Evolutionary conservation across 2,329 filamentous ascomycete species (phyloP).

Genomic region (Exophiala xenobiotica): DNA sequence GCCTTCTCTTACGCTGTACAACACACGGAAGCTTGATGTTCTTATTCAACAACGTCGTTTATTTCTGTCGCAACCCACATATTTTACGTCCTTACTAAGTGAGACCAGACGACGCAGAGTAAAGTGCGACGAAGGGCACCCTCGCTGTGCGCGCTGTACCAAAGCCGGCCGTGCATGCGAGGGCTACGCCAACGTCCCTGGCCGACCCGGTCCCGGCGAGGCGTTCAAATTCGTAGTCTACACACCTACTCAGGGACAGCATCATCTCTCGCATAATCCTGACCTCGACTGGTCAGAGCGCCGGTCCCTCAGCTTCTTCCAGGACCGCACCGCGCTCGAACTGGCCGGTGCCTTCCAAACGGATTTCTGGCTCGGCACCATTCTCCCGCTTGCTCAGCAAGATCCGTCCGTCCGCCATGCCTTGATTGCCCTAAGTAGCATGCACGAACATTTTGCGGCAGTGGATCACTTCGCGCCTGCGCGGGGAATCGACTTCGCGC

Average conservation of each 20-base stretch:
- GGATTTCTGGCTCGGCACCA: conserved; percentile 31
- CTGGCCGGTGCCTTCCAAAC: conserved; percentile 32
- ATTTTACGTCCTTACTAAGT: background rate
- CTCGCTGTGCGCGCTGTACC: conserved; percentile 31
- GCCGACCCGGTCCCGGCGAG: conserved; percentile 6
- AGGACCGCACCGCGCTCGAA: conserved; percentile 31
- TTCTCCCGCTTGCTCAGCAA: conserved; percentile 32
- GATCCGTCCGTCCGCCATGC: conserved; percentile 33
- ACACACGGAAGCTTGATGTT: background rate
- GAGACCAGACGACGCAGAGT: conserved; percentile 21
- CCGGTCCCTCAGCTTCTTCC: conserved; percentile 34
- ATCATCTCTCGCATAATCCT: conserved; percentile 5
- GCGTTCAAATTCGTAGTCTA: conserved; percentile 22
- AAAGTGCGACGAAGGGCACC: conserved; percentile 35
- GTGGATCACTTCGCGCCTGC: conserved; percentile 16
- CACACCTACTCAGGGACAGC: conserved; percentile 5
- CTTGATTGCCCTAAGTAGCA: conserved; percentile 33
- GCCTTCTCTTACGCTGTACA: background rate
- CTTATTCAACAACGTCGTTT: background rate
- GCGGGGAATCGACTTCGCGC: conserved; percentile 35
- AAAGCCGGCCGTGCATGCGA: conserved; percentile 34
- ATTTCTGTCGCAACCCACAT: background rate
- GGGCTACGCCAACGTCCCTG: conserved; percentile 27
- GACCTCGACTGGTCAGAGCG: conserved; percentile 28
- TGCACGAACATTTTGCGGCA: conserved; percentile 32